Evolutionary conservation across 179 eudicot species (phyloP).

Genomic region (Carnegiea gigantea): DNA sequence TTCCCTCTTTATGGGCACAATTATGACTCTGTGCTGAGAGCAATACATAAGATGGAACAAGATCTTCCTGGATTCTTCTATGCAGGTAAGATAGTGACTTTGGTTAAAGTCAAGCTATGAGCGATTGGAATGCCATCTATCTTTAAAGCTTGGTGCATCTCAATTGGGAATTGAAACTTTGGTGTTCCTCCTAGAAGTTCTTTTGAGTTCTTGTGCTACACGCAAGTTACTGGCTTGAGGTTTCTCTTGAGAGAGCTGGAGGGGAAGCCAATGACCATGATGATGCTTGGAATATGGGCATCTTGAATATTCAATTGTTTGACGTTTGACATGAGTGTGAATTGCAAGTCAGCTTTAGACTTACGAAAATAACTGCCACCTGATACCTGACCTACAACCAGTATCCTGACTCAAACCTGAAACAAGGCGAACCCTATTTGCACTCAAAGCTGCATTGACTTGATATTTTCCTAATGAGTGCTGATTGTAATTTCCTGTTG

Average conservation of each 20-base stretch:
- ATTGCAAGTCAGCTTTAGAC: neutral
- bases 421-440: too few relatives aligned
- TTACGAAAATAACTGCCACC: too few relatives aligned
- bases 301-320: neutral
- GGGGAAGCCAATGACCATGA: neutral
- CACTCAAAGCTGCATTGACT: too few relatives aligned
- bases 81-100: constrained; percentile 59
- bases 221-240: too few relatives aligned
- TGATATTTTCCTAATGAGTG: neutral
- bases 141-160: too few relatives aligned
- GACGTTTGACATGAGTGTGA: too few relatives aligned
- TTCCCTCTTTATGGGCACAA: constrained; percentile 86
- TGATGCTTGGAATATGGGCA: neutral
- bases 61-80: constrained; percentile 89
- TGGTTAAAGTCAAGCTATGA: neutral
- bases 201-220: neutral
- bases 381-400: too few relatives aligned
- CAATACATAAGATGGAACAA: constrained; percentile 81
- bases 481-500: neutral
- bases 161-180: neutral
- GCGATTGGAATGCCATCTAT: too few relatives aligned
- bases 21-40: constrained; percentile 62
- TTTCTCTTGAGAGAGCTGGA: too few relatives aligned
- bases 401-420: too few relatives aligned
- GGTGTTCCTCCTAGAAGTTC: neutral